Evolutionary conservation across 805 yeast genomes (phyloP), one percentile per base, ranked within the genome.

Genomic region (Ogataea henricii): DNA sequence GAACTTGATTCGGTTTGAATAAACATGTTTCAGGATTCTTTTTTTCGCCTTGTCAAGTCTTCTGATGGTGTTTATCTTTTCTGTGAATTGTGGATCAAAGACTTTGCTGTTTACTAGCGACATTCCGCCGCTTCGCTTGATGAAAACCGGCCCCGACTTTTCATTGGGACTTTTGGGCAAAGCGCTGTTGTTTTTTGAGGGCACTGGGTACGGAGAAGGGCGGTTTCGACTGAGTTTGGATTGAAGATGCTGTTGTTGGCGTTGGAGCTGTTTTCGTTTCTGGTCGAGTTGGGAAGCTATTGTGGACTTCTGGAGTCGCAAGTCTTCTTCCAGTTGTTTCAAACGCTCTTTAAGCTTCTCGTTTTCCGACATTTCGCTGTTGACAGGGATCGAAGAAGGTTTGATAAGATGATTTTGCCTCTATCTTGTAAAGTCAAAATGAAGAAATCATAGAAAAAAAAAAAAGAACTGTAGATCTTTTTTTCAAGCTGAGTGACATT

Each of bases 61-160:
- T 44, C 53, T 59, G 14, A 59, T 56, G 23, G 54, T 59, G 7
- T 40, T 25, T 20, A 60, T 40, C 23, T 63, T 59, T 25, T 56
- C 54, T 38, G 49, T 52, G 55, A 49, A 50, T 14, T 71, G 70
- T 29, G 67, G 54, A 20, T 70, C 68, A 47, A 67, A 72, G 1
- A 71, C 51, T 6, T 58, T 61, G 29, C 68, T 62, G 47, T 66
- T 73, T 2, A 73, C 71, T n/a, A 75, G 55, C 13, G 71, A 61
- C 64, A 68, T 60, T 4, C 76, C 73, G 23, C 70, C 67, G 29
- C 63, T 57, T 1, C 72, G 65, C 17, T 62, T 62, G 7, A 51
- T 40, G 26, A 18, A 51, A 3, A 36, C 37, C 10, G 33, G 23
- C 2, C 35, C 34, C 18, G 30, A 16, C 4, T 40, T 45, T 20